These are phyloP conservation scores for Boeremia lycopersici DNA, from an alignment of 2,329 filamentous ascomycete genomes.

Conservation along the genomic window DNA sequence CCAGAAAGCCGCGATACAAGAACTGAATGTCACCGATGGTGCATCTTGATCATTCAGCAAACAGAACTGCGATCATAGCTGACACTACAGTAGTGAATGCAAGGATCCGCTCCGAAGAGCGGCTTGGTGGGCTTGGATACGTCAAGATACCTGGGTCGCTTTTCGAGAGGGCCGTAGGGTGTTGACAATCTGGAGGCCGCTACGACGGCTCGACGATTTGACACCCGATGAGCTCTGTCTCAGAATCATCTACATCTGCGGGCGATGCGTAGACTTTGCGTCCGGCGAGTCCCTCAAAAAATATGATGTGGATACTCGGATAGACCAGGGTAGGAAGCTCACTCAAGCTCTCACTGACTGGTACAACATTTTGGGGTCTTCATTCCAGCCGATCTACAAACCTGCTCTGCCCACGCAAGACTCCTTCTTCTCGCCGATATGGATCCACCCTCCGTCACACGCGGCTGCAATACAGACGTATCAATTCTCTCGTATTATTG, in stretches of 20 bases:
- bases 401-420: slow-evolving; percentile 18
- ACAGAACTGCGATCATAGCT: background rate
- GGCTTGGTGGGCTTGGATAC: slow-evolving; percentile 70
- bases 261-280: slow-evolving; percentile 64
- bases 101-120: slow-evolving; percentile 60
- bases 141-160: slow-evolving; percentile 70
- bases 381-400: slow-evolving; percentile 52
- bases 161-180: slow-evolving; percentile 63
- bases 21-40: background rate
- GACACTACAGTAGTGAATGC: slow-evolving; percentile 51
- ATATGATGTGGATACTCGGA: slow-evolving; percentile 52
- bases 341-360: slow-evolving; percentile 59
- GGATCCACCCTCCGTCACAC: slow-evolving; percentile 40
- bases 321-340: slow-evolving; percentile 55
- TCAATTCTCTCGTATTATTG: slow-evolving; percentile 59
- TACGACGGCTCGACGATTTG: slow-evolving; percentile 55
- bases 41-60: background rate
- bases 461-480: slow-evolving; percentile 59
- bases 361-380: slow-evolving; percentile 52
- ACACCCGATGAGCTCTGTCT: slow-evolving; percentile 61
- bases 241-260: slow-evolving; percentile 61
- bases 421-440: slow-evolving; percentile 28
- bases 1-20: too few relatives aligned
- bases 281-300: slow-evolving; percentile 54
- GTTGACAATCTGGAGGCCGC: slow-evolving; percentile 65